Base-by-base conservation (phyloP, 768 basidiomycete species). In the Leccinum fibrillosum region DNA sequence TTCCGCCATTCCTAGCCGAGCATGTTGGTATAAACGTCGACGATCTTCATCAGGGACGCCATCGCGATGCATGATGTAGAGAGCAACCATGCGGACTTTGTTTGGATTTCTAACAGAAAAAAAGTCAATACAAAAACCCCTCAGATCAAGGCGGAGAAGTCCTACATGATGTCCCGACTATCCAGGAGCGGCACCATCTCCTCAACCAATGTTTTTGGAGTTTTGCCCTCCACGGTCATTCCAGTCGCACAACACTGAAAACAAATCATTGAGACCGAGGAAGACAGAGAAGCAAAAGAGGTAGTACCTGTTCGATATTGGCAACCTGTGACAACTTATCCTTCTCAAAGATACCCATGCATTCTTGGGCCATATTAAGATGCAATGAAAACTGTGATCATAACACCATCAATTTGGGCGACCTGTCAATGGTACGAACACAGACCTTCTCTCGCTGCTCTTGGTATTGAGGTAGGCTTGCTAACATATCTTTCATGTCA, bases 401-500 rank as follows among this genome's bases (percentile, higher is more conserved):
- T 42, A 17, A 32, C n/a, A 32, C 26, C 10, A 50, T 64, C 30
- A 30, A 44, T 26, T 32, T 47, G n/a, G 19, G 49, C 49, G 11
- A 35, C 23, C 17, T 25, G n/a, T 54, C 30, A n/a, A 52, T 15
- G 19, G 19, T 26, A 55, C 34, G 30, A 12, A 19, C 15, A 59
- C 74, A 19, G 37, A 89, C 94, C 84, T 94, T 94, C 71, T 99
- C 95, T 56, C 96, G 83, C 64, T 93, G 90, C 62, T 97, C 94
- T 74, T 95, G 91, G 65, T 90, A 97, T 73, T 97, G 93, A 2
- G 95, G 94, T 60, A 99, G 71, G 68, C 79, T 92, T 32, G 97
- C 97, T 34, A 99, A 79, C 96, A 98, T 97, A 68, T 99, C 97
- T 74, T 97, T 98, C 92, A 99, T 95, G 74, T 98, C 96, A 67